Evolutionary conservation across 805 yeast genomes (phyloP).

Genomic region (Yamadazyma sp.): DNA sequence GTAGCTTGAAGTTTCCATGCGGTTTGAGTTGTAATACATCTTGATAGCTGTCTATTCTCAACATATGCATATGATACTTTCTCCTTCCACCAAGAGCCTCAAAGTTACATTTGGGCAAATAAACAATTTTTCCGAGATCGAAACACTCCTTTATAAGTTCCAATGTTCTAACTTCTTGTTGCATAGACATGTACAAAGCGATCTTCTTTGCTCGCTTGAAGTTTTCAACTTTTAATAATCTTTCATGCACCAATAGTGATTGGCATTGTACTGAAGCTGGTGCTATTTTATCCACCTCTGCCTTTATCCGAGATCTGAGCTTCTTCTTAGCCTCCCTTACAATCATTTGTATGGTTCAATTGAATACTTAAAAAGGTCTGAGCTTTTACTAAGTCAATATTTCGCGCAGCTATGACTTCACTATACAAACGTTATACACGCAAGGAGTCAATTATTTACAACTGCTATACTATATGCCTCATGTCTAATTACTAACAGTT

Average conservation of each 20-base stretch:
- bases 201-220: constrained; percentile 48
- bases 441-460: neutral
- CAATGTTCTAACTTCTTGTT: constrained; percentile 63
- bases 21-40: constrained; percentile 55
- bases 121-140: constrained; percentile 49
- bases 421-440: neutral
- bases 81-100: constrained; percentile 31
- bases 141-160: constrained; percentile 54
- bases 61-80: constrained; percentile 51
- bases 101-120: constrained; percentile 53
- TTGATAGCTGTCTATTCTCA: constrained; percentile 42
- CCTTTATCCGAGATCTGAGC: constrained; percentile 27
- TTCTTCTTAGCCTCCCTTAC: constrained; percentile 22
- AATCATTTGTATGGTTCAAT: constrained; percentile 4
- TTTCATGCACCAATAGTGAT: constrained; percentile 22
- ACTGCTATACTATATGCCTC: neutral
- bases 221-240: constrained; percentile 25
- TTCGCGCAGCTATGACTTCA: neutral
- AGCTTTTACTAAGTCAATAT: neutral
- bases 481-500: constrained; percentile 14
- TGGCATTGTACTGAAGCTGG: constrained; percentile 22
- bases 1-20: constrained; percentile 62
- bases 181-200: constrained; percentile 80
- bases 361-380: neutral
- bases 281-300: constrained; percentile 18